Evolutionary conservation across 768 basidiomycete genomes (phyloP), one percentile per base, ranked within the genome.

Genomic region (Favolaschia claudopus): DNA sequence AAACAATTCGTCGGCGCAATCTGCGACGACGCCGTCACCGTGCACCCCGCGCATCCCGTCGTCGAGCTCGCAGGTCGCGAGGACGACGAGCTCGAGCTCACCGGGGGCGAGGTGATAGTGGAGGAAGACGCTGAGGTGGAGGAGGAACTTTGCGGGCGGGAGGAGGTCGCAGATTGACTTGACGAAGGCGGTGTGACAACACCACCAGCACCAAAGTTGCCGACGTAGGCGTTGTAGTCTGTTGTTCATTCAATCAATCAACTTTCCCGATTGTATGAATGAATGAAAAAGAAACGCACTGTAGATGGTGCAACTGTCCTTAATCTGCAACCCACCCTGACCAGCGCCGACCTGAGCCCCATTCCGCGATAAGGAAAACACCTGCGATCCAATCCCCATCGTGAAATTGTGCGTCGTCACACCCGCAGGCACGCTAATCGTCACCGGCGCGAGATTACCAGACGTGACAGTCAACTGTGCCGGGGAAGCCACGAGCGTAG

Each of bases 401-500:
- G 46, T 48, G 15, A 48, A 31, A 22, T 48, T 48, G 24, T 48
- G 46, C 27, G 46, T 48, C 46, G 31, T 33, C 46, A 48, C 28
- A 7, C 46, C 46, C 27, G 46, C 46, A 14, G 46, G 46, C 8
- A 48, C 52, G 38, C 33, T 48, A 3, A 53, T 29, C 33, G 43
- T 54, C 15, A 60, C 52, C 29, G 58, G 45, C 24, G 51, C 28
- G 33, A 25, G 49, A 37, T 44, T 27, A 1, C 58, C 58, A 25
- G 50, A 53, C 25, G 51, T 53, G 20, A 60, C 58, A 6, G 58
- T 60, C 44, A 60, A 46, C 33, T 44, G 53, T 39, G 58, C 45
- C 14, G 37, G 44, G 1, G 45, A 42, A 7, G 50, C 47, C 36
- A 59, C 22, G 42, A 59, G 40, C 36, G 58, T 59, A 14, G 58